phyloP scores from a whole-genome alignment of 106 monocot genomes.

The Dactylorhiza incarnata region DNA sequence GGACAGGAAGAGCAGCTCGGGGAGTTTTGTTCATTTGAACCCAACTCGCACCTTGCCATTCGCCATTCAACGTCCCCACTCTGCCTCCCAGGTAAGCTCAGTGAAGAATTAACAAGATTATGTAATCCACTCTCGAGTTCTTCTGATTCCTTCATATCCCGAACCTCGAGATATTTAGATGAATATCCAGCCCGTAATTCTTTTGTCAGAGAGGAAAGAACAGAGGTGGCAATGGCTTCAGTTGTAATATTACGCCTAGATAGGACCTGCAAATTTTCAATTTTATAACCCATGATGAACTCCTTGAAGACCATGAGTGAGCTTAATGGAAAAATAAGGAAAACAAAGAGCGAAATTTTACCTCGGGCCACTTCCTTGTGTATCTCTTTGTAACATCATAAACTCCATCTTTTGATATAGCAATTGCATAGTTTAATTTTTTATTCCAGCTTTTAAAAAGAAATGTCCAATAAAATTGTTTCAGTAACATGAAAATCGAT shows the following conservation, averaged over 20 bases:
- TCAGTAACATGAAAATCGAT: constrained; percentile 3
- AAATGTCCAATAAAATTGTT: constrained; percentile 1
- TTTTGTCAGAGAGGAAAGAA: constrained; percentile 68
- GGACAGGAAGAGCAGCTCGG: constrained; percentile 52
- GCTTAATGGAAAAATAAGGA: constrained; percentile 4
- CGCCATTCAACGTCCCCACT: constrained; percentile 86
- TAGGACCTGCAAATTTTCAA: constrained; percentile 42
- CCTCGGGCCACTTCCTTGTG: constrained; percentile 90
- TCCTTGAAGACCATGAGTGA: neutral
- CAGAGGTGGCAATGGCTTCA: constrained; percentile 37
- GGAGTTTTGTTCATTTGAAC: constrained; percentile 33
- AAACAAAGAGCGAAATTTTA: constrained; percentile 11
- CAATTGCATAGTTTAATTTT: constrained; percentile 80
- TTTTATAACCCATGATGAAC: neutral
- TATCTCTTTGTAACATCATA: constrained; percentile 92
- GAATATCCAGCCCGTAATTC: constrained; percentile 61
- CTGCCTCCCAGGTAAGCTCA: constrained; percentile 81
- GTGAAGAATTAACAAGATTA: constrained; percentile 24
- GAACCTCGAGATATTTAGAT: constrained; percentile 27
- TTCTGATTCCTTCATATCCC: constrained; percentile 51
- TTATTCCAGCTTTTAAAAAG: constrained; percentile 74
- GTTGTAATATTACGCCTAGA: constrained; percentile 68
- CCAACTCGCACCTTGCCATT: constrained; percentile 60
- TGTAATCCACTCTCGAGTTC: constrained; percentile 50
- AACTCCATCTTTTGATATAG: constrained; percentile 76